Conservation (phyloP, 768 basidiomycete species). For the Plicaturopsis crispa region DNA sequence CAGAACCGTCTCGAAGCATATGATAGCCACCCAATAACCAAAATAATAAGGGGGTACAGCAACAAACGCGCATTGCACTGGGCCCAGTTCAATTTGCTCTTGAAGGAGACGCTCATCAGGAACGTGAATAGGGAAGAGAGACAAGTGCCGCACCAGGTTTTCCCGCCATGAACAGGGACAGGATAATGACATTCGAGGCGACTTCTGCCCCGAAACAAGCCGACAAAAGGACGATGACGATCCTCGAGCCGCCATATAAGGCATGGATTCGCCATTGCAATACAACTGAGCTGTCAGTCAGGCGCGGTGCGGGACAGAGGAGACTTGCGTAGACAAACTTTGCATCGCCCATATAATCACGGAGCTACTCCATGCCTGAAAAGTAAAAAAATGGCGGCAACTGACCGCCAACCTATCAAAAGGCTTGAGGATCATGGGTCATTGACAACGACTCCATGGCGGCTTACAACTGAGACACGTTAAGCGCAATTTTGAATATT, state of each 20-base stretch:
- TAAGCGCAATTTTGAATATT: too few relatives aligned
- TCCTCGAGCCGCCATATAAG: slow-evolving; percentile 12
- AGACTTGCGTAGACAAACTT: too few relatives aligned
- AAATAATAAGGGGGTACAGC: slow-evolving; percentile 14
- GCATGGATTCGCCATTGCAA: slow-evolving; percentile 20
- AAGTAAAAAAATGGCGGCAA: too few relatives aligned
- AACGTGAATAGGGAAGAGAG: neutral
- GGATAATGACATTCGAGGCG: slow-evolving; percentile 9
- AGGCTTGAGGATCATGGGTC: too few relatives aligned
- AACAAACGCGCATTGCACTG: slow-evolving; percentile 1
- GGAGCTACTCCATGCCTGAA: too few relatives aligned
- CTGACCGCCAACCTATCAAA: too few relatives aligned
- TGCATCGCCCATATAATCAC: too few relatives aligned
- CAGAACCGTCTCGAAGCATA: slow-evolving; percentile 21
- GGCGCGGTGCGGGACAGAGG: too few relatives aligned
- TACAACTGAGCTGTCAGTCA: slow-evolving; percentile 18
- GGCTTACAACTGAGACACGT: too few relatives aligned
- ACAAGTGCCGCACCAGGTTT: slow-evolving; percentile 8
- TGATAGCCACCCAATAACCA: slow-evolving; percentile 22
- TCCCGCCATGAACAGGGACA: slow-evolving; percentile 10
- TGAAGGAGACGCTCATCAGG: slow-evolving; percentile 9
- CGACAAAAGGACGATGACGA: slow-evolving; percentile 10
- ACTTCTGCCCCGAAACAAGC: slow-evolving; percentile 15
- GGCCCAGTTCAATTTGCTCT: too few relatives aligned
- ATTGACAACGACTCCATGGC: too few relatives aligned